phyloP scores from a whole-genome alignment of 148 eudicot species.

The Nepenthes gracilis region DNA sequence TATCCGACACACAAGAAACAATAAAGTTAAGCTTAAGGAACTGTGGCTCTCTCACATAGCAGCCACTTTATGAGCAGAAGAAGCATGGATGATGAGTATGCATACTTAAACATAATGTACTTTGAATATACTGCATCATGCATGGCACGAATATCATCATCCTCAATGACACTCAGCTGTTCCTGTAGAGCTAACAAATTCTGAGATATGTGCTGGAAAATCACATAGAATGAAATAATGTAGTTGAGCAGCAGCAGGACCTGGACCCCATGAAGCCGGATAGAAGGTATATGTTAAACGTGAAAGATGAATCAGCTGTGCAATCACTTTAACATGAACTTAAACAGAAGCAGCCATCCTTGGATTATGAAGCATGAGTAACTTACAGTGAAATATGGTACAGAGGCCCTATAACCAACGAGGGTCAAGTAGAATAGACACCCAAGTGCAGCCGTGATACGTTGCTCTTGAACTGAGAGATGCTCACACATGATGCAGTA shows the following conservation, averaged over 20 bases:
- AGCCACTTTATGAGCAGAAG: not conserved
- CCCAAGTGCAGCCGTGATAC: slow-evolving; percentile 65
- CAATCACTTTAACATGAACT: not conserved
- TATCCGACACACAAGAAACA: slow-evolving; percentile 16
- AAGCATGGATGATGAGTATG: not conserved
- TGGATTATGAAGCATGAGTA: not conserved
- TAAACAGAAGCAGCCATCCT: not conserved
- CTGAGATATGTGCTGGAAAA: slow-evolving; percentile 71
- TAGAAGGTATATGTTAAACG: not conserved
- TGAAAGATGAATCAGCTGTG: not conserved
- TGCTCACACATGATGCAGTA: slow-evolving; percentile 93
- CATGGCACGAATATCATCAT: slow-evolving; percentile 73
- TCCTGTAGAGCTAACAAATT: slow-evolving; percentile 62
- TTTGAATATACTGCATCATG: slow-evolving; percentile 68
- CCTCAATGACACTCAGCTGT: slow-evolving; percentile 56
- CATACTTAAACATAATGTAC: slow-evolving; percentile 87
- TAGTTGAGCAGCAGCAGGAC: slow-evolving; percentile 70
- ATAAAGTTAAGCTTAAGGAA: not conserved
- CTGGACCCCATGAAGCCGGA: slow-evolving; percentile 27
- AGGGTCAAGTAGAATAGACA: slow-evolving; percentile 82
- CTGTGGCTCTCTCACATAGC: not conserved
- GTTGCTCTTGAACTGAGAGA: slow-evolving; percentile 59
- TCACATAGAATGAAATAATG: slow-evolving; percentile 58
- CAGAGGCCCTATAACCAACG: slow-evolving; percentile 85
- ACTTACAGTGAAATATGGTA: slow-evolving; percentile 89